Base-by-base conservation (phyloP, 1,284 basidiomycete genomes). In the Afroboletus lepidellus region DNA sequence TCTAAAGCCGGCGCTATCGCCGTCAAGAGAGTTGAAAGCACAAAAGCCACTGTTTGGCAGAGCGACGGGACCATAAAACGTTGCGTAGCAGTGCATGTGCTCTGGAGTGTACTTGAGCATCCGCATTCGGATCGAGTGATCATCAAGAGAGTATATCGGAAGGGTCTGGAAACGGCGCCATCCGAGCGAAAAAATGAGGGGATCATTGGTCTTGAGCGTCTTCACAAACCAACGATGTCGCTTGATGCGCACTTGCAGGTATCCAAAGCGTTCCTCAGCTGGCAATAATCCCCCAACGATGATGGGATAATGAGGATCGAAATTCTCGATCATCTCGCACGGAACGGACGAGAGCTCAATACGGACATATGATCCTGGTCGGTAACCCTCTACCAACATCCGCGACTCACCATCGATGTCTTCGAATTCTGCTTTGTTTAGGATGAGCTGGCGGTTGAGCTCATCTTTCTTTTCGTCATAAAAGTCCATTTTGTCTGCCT, bases 91-190 rank as follows among this genome's bases (percentile, higher is more conserved):
- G 70, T 99, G 97, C 94, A 97, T 98, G 66, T 99, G 96, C 72
- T 99, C 97, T 0, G 96, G 96, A 0, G 97, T 98, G 69, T 99
- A 99, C 76, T 99, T 99, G 72, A 99, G 88, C 90, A 98, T 92
- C 42, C 97, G 90, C 85, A 99, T 98, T 25, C 97, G 89, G 60
- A 96, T 94, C 4, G 90, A 92, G 64, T 97, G 93, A 69, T 99
- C 96, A 70, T 99, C 97, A 25, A 99, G 77, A 23, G 93, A 94
- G 72, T 98, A 99, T 59, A 98, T 89, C 0, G 96, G 96, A 24
- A 97, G 77, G 0, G 85, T 89, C 71, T 99, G 96, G 78, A 99
- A 99, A 20, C 96, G 80, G 46, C 97, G 77, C 96, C 96, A 99
- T 9, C 96, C 96, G 12, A 98, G 75, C 3, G 93, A 96, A 71